phyloP scores from a whole-genome alignment of 257 asterid genomes.

The Ophiorrhiza pumila region DNA sequence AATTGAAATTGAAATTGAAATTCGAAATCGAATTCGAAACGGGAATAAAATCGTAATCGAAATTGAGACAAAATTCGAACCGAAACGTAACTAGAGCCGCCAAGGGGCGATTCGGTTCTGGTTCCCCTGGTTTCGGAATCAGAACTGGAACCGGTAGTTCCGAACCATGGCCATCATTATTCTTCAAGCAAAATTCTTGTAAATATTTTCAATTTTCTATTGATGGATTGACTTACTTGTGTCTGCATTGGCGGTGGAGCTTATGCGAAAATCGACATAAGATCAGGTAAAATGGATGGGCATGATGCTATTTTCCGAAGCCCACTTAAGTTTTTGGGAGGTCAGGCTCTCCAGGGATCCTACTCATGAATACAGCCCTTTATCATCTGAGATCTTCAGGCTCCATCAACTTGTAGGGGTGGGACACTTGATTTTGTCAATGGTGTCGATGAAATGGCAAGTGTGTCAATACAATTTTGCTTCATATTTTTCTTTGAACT shows the following conservation, averaged over 20 bases:
- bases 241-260: constrained; percentile 41
- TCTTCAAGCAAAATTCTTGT: neutral
- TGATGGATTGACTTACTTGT: neutral
- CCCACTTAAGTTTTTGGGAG: constrained; percentile 72
- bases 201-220: neutral
- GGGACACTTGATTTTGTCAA: constrained; percentile 63
- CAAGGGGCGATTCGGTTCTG: no score
- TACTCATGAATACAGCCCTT: constrained; percentile 47
- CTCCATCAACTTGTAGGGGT: constrained; percentile 77
- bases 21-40: no score
- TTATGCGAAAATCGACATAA: constrained; percentile 52
- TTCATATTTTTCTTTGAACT: neutral
- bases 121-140: no score
- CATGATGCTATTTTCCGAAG: constrained; percentile 48
- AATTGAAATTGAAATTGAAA: no score
- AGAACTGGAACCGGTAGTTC: no score
- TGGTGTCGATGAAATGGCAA: constrained; percentile 38
- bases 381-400: constrained; percentile 46
- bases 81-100: no score
- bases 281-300: constrained; percentile 46
- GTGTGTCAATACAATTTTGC: neutral
- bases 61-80: no score
- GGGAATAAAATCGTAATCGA: no score
- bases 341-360: constrained; percentile 69
- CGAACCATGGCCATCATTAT: no score